phyloP scores from a whole-genome alignment of 208 protist species.

The Trypanosoma congolense region DNA sequence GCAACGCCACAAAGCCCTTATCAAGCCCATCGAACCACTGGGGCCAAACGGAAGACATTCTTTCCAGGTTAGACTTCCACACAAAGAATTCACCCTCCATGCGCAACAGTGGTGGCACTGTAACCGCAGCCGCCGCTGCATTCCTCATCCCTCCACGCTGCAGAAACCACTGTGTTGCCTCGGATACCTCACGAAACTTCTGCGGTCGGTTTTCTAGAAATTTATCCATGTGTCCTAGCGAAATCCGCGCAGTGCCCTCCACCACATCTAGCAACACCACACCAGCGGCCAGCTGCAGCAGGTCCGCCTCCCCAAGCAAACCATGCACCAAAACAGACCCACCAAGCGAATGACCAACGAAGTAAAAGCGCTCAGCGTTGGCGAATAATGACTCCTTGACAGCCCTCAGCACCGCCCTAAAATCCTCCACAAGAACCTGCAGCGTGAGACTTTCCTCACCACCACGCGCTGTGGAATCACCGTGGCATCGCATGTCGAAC shows the following conservation, averaged over 20 bases:
- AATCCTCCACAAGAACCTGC: conserved; percentile 63
- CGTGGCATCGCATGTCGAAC: conserved; percentile 88
- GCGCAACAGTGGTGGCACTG: conserved; percentile 71
- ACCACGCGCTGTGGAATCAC: conserved; percentile 54
- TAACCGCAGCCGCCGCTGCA: conserved; percentile 47
- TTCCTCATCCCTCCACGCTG: conserved; percentile 70
- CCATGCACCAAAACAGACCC: conserved; percentile 62
- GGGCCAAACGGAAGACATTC: conserved; percentile 67
- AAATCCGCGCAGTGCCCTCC: conserved; percentile 83
- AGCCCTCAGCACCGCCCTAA: conserved; percentile 37
- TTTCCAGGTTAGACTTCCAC: conserved; percentile 73
- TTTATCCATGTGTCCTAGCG: conserved; percentile 70
- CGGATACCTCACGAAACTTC: conserved; percentile 47
- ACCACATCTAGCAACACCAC: conserved; percentile 87
- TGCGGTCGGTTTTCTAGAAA: conserved; percentile 71
- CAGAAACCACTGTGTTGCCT: conserved; percentile 79
- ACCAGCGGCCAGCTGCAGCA: conserved; percentile 36
- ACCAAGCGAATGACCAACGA: conserved; percentile 87
- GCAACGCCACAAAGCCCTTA: conserved; percentile 64
- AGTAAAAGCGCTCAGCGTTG: conserved; percentile 38
- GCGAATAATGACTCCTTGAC: conserved; percentile 35
- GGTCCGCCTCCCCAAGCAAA: conserved; percentile 25
- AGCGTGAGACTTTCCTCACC: conserved; percentile 66
- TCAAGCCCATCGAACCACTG: conserved; percentile 88
- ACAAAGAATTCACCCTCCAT: conserved; percentile 29